Evolutionary conservation across 108 stramenopile species (phyloP).

Genomic region (Conticribra guillardii): DNA sequence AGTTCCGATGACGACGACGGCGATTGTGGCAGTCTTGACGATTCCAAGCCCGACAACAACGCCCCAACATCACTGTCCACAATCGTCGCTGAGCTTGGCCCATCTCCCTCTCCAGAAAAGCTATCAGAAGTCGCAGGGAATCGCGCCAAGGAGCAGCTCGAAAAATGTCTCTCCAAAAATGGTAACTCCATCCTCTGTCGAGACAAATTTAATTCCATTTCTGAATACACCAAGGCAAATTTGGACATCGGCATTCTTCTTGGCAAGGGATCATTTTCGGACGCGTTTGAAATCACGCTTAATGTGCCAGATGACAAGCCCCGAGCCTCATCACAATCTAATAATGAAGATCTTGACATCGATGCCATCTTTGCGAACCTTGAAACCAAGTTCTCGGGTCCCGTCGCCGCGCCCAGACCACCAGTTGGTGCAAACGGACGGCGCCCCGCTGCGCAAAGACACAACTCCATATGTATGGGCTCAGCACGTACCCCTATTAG

Average conservation of each 20-base stretch:
- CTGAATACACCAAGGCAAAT: slow-evolving; percentile 15
- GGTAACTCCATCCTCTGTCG: too few species aligned
- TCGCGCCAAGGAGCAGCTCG: background rate
- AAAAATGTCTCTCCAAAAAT: background rate
- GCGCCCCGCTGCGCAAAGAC: background rate
- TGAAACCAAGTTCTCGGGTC: background rate
- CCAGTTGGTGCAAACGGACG: too few species aligned
- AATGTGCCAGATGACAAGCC: background rate
- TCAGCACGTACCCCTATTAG: too few species aligned
- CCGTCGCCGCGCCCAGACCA: background rate
- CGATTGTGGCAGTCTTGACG: background rate
- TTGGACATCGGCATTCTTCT: slow-evolving; percentile 29
- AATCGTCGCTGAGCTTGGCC: background rate
- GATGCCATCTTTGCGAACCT: background rate
- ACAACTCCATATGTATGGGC: slow-evolving; percentile 5
- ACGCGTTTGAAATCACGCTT: slow-evolving; percentile 29
- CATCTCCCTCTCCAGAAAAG: background rate
- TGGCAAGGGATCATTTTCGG: slow-evolving; percentile 34
- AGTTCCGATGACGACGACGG: background rate
- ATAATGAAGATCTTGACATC: background rate
- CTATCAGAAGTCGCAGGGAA: background rate
- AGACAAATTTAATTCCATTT: slow-evolving; percentile 13
- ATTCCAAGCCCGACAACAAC: background rate
- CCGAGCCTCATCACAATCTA: background rate
- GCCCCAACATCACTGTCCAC: background rate